Percentiles rank a stretch among this genome's conserved stretches.
phyloP scores from a whole-genome alignment of 2,329 filamentous ascomycete species.

The Microascus cirrosus region DNA sequence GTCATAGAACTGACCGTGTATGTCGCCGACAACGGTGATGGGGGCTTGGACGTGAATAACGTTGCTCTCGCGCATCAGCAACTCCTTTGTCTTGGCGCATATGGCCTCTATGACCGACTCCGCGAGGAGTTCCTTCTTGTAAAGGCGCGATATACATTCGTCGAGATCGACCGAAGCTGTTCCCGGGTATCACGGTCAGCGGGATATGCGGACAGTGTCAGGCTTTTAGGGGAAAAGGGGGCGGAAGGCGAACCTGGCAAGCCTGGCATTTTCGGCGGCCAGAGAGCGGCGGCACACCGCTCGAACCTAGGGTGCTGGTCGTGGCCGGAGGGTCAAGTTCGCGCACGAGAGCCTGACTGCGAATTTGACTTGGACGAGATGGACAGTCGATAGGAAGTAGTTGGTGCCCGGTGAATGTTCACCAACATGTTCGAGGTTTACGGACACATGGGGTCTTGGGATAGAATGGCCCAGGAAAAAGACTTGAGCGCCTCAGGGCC shows the following conservation, averaged over 20 bases:
- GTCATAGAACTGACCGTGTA: slow-evolving; percentile 98
- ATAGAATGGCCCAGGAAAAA: not conserved
- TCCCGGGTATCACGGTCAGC: slow-evolving; percentile 1
- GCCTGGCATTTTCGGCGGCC: slow-evolving; percentile 39
- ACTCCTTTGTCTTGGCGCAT: slow-evolving; percentile 97
- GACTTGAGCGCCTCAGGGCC: not conserved
- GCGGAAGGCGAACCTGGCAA: slow-evolving; percentile 40
- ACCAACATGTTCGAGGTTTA: slow-evolving; percentile 5
- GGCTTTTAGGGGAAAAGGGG: not conserved
- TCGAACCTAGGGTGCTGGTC: slow-evolving; percentile 2
- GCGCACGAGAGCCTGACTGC: slow-evolving; percentile 6
- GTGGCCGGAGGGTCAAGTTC: slow-evolving; percentile 6
- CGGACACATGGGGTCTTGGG: not conserved
- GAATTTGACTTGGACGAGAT: slow-evolving; percentile 1
- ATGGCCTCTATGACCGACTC: slow-evolving; percentile 98
- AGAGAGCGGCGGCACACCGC: slow-evolving; percentile 3
- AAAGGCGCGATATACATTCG: slow-evolving; percentile 93
- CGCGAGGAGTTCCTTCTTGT: slow-evolving; percentile 92
- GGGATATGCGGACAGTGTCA: not conserved
- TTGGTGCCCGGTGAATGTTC: slow-evolving; percentile 2
- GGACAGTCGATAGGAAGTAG: slow-evolving; percentile 2
- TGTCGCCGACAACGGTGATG: slow-evolving; percentile 95
- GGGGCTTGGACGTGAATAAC: slow-evolving; percentile 94
- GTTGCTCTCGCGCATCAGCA: slow-evolving; percentile 99
- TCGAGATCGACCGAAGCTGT: slow-evolving; percentile 92